Conservation (phyloP, 306 rosid genomes). For the Hippophae rhamnoides region DNA sequence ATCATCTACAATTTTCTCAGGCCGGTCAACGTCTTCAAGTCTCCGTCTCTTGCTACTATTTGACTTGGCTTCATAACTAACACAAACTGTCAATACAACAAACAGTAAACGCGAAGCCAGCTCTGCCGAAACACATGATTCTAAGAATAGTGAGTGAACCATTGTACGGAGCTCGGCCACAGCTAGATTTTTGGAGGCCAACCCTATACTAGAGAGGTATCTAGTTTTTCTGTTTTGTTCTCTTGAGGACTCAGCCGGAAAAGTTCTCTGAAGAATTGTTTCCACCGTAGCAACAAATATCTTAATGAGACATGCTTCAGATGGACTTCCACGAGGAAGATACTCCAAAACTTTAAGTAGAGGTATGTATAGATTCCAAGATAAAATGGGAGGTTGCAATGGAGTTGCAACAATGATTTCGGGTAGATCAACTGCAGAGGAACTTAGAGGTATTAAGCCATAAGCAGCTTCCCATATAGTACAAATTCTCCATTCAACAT, state of each 20-base stretch:
- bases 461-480: conserved; percentile 99
- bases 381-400: conserved; percentile 74
- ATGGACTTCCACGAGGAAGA: conserved; percentile 98
- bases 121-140: conserved; percentile 90
- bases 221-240: conserved; percentile 71
- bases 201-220: conserved; percentile 57
- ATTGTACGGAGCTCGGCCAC: conserved; percentile 95
- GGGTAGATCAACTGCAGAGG: conserved; percentile 94
- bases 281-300: conserved; percentile 96
- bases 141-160: conserved; percentile 96
- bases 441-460: conserved; percentile 90
- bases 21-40: conserved; percentile 45
- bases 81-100: conserved; percentile 92
- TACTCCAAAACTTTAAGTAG: conserved; percentile 89
- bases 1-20: conserved; percentile 46
- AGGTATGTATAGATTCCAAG: conserved; percentile 96
- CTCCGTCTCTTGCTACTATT: conserved; percentile 64
- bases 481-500: conserved; percentile 99
- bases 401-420: conserved; percentile 91
- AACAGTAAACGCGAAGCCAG: conserved; percentile 89
- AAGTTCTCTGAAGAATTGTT: conserved; percentile 88
- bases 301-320: conserved; percentile 97
- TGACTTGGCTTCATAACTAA: conserved; percentile 86
- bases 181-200: conserved; percentile 87
- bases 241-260: conserved; percentile 55